Evolutionary conservation across 208 protist species (phyloP).

Genomic region (Crithidia acanthocephali): DNA sequence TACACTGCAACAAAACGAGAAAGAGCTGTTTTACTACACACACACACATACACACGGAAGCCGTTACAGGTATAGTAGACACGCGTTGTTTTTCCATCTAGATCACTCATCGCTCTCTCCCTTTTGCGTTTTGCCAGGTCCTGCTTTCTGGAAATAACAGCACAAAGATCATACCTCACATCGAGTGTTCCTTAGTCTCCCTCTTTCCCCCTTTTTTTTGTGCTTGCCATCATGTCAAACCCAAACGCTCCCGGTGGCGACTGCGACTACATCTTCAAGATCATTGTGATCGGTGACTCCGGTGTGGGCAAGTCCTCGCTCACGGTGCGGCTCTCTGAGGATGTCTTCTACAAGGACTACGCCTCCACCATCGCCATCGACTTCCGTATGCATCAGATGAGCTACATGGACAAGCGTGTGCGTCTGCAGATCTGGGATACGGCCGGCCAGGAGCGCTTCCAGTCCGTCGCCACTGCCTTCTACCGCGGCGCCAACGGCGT

Average conservation of each 20-base stretch:
- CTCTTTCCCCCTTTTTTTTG: too few species aligned
- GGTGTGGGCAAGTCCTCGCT: conserved; percentile 93
- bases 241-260: conserved; percentile 72
- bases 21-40: background rate
- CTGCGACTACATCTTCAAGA: conserved; percentile 97
- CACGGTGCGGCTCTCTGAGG: conserved; percentile 90
- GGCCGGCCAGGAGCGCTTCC: conserved; percentile 92
- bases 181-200: background rate
- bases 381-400: conserved; percentile 92
- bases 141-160: background rate
- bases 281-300: conserved; percentile 93
- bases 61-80: background rate
- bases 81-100: background rate
- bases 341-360: conserved; percentile 93
- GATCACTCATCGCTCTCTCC: too few species aligned
- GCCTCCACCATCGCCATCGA: conserved; percentile 90
- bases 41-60: background rate
- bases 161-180: too few species aligned
- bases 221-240: conserved; percentile 25
- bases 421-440: conserved; percentile 94
- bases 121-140: background rate
- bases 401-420: conserved; percentile 91
- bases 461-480: conserved; percentile 93
- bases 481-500: conserved; percentile 94
- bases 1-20: too few species aligned